phyloP scores from a whole-genome alignment of 345 rosid genomes.

The Citrus sp. region DNA sequence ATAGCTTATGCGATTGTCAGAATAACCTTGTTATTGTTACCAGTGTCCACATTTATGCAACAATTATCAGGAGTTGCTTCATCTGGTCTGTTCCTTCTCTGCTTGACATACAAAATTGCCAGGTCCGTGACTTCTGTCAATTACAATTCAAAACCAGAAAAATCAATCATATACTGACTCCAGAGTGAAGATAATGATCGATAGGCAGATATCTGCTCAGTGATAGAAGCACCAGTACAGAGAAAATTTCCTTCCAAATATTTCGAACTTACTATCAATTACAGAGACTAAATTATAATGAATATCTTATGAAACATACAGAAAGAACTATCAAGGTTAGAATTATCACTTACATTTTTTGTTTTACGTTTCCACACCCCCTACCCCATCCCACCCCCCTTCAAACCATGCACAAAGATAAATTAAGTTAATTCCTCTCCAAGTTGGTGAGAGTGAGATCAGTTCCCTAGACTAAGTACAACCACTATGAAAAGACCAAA shows the following conservation, averaged over 20 bases:
- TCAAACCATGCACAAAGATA: too few species aligned
- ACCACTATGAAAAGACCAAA: too few species aligned
- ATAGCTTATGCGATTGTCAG: background rate
- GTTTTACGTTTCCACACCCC: too few species aligned
- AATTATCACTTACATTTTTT: too few species aligned
- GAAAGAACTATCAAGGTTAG: too few species aligned
- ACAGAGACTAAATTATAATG: too few species aligned
- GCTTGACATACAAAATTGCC: background rate
- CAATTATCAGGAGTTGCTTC: background rate
- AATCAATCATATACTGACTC: background rate
- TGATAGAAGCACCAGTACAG: background rate
- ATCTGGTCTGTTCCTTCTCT: background rate
- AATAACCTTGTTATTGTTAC: constrained; percentile 1
- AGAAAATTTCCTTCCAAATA: background rate
- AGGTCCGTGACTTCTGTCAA: background rate
- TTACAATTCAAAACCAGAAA: background rate
- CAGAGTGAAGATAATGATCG: background rate
- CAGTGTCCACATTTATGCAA: background rate
- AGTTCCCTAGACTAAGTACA: too few species aligned
- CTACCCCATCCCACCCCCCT: too few species aligned
- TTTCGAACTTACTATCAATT: too few species aligned
- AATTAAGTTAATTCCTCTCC: too few species aligned
- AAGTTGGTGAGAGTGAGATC: too few species aligned
- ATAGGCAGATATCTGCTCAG: background rate
- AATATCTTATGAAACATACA: too few species aligned